Percentiles rank a stretch among this genome's conserved stretches.
phyloP scores from a whole-genome alignment of 257 asterid genomes.

The Lantana camara region DNA sequence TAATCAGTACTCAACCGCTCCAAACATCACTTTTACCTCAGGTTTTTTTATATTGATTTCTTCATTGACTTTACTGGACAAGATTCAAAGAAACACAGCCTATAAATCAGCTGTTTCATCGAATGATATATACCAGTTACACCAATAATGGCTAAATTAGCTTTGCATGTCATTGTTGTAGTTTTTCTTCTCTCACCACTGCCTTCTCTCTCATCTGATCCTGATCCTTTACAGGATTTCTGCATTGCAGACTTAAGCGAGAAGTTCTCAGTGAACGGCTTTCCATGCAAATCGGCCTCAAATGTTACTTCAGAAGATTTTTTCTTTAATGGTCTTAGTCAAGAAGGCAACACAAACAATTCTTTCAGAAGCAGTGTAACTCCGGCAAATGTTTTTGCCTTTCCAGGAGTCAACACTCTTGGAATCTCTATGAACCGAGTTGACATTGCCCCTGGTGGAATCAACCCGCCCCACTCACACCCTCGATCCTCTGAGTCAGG shows the following conservation, averaged over 20 bases:
- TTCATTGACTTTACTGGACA: conserved; percentile 5
- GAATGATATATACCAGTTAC: conserved; percentile 15
- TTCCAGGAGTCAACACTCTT: conserved; percentile 62
- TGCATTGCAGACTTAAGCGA: conserved; percentile 45
- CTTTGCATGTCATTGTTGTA: neutral
- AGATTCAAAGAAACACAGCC: neutral
- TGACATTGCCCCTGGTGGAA: conserved; percentile 45
- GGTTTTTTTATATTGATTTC: neutral
- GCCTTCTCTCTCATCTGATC: conserved; percentile 46
- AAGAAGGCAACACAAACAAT: conserved; percentile 38
- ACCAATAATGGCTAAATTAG: conserved; percentile 19
- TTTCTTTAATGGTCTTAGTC: conserved; percentile 50
- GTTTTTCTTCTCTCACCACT: conserved; percentile 33
- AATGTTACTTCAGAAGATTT: conserved; percentile 54
- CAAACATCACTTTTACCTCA: neutral
- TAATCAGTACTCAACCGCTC: conserved; percentile 12
- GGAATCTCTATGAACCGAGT: conserved; percentile 67
- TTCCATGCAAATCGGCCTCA: conserved; percentile 54
- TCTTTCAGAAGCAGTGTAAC: conserved; percentile 22
- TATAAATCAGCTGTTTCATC: conserved; percentile 36
- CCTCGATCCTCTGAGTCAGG: conserved; percentile 61
- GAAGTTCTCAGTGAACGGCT: conserved; percentile 39
- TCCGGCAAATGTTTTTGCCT: conserved; percentile 39
- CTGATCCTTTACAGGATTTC: conserved; percentile 63
- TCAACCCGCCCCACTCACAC: conserved; percentile 62